phyloP scores from a whole-genome alignment of 805 yeast genomes.

The Vanderwaltozyma polyspora region DNA sequence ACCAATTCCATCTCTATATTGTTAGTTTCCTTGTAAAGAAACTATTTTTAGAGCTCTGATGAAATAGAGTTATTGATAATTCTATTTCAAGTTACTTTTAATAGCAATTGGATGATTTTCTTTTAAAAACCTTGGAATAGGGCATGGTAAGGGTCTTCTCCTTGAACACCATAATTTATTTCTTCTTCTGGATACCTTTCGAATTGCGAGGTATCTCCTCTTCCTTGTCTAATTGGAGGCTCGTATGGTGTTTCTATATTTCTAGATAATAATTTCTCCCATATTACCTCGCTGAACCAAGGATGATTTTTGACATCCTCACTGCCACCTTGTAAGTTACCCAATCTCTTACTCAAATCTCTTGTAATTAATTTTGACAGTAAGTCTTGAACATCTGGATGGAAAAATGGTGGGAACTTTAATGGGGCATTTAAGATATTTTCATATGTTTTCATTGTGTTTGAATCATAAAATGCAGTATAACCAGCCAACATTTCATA shows the following conservation, averaged over 20 bases:
- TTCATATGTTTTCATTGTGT: constrained; percentile 89
- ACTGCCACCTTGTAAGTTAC: constrained; percentile 76
- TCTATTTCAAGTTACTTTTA: too few relatives aligned
- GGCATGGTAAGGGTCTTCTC: constrained; percentile 51
- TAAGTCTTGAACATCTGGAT: constrained; percentile 67
- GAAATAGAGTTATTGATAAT: too few relatives aligned
- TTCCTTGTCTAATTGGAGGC: constrained; percentile 84
- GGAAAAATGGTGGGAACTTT: constrained; percentile 62
- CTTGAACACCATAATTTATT: constrained; percentile 59
- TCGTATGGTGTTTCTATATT: constrained; percentile 93
- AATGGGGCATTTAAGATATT: constrained; percentile 73
- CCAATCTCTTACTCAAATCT: constrained; percentile 72
- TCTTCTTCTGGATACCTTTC: constrained; percentile 71
- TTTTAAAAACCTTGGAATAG: constrained; percentile 46
- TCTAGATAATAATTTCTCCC: constrained; percentile 76
- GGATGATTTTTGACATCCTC: constrained; percentile 75
- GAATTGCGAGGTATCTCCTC: constrained; percentile 76
- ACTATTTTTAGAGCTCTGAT: too few relatives aligned
- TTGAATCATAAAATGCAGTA: constrained; percentile 85
- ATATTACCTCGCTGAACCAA: constrained; percentile 85
- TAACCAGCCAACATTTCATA: constrained; percentile 92
- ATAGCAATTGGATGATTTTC: too few relatives aligned
- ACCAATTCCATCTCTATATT: too few relatives aligned
- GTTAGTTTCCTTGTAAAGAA: too few relatives aligned
- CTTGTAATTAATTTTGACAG: constrained; percentile 62